A percentile compares a stretch with the other conserved stretches of the same genome.
Evolutionary conservation across 2,329 filamentous ascomycete genomes (phyloP).

Genomic region (Colletotrichum siamense): DNA sequence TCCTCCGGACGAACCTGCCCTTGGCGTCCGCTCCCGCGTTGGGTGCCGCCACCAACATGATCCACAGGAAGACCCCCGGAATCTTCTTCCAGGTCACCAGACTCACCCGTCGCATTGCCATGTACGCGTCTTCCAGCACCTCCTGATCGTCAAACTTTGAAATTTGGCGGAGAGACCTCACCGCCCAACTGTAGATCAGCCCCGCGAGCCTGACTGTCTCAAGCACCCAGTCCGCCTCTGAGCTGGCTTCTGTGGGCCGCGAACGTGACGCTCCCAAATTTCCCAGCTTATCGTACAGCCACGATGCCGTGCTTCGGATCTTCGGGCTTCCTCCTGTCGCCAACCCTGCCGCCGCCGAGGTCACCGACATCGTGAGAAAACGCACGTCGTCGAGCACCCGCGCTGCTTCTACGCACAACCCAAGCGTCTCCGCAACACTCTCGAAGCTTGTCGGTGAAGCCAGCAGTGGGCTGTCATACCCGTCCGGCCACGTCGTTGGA

Average conservation of each 20-base stretch:
- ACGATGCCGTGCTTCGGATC: slow-evolving; percentile 26
- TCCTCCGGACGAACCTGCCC: slow-evolving; percentile 33
- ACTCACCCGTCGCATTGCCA: slow-evolving; percentile 28
- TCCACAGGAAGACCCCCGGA: slow-evolving; percentile 35
- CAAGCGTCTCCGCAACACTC: slow-evolving; percentile 10
- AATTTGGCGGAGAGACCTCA: slow-evolving; percentile 28
- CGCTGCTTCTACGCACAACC: slow-evolving; percentile 24
- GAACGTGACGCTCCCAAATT: background rate
- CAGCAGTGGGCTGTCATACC: slow-evolving; percentile 30
- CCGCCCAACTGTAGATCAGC: slow-evolving; percentile 30
- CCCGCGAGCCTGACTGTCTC: slow-evolving; percentile 28
- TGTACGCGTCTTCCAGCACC: slow-evolving; percentile 27
- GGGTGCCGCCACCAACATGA: slow-evolving; percentile 31
- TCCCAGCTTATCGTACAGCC: slow-evolving; percentile 26
- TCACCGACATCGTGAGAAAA: slow-evolving; percentile 28
- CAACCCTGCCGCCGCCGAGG: background rate
- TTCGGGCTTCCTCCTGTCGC: slow-evolving; percentile 6
- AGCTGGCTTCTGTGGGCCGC: background rate
- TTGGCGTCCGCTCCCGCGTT: slow-evolving; percentile 27
- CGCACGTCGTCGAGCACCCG: slow-evolving; percentile 32
- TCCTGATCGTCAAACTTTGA: slow-evolving; percentile 26
- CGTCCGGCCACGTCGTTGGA: slow-evolving; percentile 22
- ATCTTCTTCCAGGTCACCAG: slow-evolving; percentile 33
- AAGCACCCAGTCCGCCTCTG: slow-evolving; percentile 23
- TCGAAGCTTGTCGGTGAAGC: slow-evolving; percentile 24